Percentiles rank a stretch among this genome's conserved stretches.
These are phyloP conservation scores for Ophiocordyceps australis DNA, from an alignment of 2,329 filamentous ascomycete species.

Conservation along the genomic window DNA sequence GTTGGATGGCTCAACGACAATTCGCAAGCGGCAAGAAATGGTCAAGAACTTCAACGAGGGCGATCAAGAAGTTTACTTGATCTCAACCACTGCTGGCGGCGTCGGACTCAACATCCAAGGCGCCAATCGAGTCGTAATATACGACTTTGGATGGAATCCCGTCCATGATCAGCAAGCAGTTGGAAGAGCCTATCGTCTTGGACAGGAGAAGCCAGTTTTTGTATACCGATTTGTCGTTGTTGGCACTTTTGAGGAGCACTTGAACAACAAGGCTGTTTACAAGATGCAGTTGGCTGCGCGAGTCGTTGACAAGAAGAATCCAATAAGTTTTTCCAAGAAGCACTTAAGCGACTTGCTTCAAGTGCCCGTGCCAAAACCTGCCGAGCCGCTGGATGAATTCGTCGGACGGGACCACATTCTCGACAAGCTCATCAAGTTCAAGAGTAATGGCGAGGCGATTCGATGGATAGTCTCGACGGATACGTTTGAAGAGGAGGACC, in stretches of 20 bases:
- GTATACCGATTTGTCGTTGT: conserved; percentile 69
- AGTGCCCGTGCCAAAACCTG: conserved; percentile 29
- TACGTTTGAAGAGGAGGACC: conserved; percentile 53
- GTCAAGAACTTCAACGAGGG: conserved; percentile 52
- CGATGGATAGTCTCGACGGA: conserved; percentile 47
- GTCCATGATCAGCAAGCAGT: conserved; percentile 73
- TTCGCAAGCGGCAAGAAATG: conserved; percentile 37
- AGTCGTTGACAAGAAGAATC: conserved; percentile 71
- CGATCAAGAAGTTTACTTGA: conserved; percentile 46
- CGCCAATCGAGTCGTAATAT: conserved; percentile 73
- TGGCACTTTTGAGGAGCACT: conserved; percentile 60
- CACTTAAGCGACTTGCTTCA: conserved; percentile 38
- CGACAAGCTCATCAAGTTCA: conserved; percentile 23
- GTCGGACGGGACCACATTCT: conserved; percentile 46
- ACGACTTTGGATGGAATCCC: conserved; percentile 72
- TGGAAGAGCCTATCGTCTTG: conserved; percentile 70
- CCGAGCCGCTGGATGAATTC: conserved; percentile 32
- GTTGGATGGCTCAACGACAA: conserved; percentile 48
- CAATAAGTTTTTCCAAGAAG: conserved; percentile 44
- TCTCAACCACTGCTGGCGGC: conserved; percentile 70
- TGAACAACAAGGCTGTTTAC: conserved; percentile 62
- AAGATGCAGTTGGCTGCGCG: conserved; percentile 65
- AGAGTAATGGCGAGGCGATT: conserved; percentile 20
- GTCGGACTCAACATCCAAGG: conserved; percentile 69
- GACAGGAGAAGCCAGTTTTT: conserved; percentile 62